Base-by-base conservation (phyloP, 75 land plant species). In the Pinus albicaulis region DNA sequence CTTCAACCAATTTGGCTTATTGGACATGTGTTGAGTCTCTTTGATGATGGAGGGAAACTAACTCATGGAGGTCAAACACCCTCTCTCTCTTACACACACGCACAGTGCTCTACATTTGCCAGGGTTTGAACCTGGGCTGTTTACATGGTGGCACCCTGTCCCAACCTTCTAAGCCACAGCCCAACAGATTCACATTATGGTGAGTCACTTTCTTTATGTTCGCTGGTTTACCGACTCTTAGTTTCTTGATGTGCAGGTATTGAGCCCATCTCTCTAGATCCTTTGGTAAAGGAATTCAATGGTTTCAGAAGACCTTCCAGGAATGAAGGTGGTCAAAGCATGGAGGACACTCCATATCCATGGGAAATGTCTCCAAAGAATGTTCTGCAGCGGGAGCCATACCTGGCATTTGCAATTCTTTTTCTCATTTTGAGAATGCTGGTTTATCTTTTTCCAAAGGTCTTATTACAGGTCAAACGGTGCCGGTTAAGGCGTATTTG, bases 241-340 rank as follows among this genome's bases (percentile, higher is more conserved):
- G 52, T 68, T 68, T 68, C 17, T 68, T 44, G 3, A 41, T 68
- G 48, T 31, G 90, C 99, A 76, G 98, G 99, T 96, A 68, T 20
- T 59, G 61, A 59, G 20, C 20, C 23, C 13, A 19, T 59, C 61
- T 20, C 10, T 59, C 23, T 7, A 59, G 7, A 59, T 1, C 23
- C 23, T 59, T 59, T 59, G n/a, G 53, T 11, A 48, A 48, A 48
- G 53, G 53, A 48, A 48, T 48, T 48, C 53, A 48, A 48, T 48
- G 53, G 53, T 48, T 48, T 48, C 53, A 48, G 22, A 59, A 59
- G 23, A 20, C n/a, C 20, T 59, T 59, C 20, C 23, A 59, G 23
- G n/a, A 59, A 59, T 23, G 61, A 20, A 48, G 53, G 53, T 48
- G 12, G 1, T 48, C 53, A 7, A 59, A 12, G 7, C 61, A 20